These are phyloP conservation scores for Aspergillus pseudonomiae DNA, from an alignment of 2,329 filamentous ascomycete species.

Conservation along the genomic window DNA sequence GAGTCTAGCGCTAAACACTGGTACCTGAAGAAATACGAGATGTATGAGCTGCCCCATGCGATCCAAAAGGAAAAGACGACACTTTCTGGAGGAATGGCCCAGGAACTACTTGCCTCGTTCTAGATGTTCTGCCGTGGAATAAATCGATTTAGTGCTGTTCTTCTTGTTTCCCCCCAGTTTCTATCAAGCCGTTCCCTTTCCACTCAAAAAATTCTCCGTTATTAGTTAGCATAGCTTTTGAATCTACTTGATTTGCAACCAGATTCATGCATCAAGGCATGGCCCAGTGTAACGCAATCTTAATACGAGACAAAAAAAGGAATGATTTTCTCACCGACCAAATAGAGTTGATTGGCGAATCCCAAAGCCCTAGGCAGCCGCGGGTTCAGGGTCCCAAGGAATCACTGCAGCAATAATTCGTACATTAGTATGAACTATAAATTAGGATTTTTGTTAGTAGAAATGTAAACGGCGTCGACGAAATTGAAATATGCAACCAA, in stretches of 20 bases:
- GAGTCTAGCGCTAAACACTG: not conserved
- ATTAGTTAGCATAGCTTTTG: not conserved
- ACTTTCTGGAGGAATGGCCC: not conserved
- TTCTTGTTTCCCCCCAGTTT: not conserved
- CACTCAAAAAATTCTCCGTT: not conserved
- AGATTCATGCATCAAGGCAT: not conserved
- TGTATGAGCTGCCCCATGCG: not conserved
- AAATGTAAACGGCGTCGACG: no score
- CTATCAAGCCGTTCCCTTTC: not conserved
- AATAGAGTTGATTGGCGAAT: no score
- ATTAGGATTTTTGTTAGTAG: no score
- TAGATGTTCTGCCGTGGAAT: not conserved
- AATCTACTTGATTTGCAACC: not conserved
- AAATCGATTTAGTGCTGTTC: not conserved
- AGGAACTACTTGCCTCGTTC: not conserved
- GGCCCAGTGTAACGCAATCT: no score
- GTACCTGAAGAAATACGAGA: not conserved
- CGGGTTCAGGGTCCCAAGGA: no score
- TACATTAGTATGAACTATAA: no score
- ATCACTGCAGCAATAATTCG: no score
- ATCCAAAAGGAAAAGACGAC: not conserved
- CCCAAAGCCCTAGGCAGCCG: no score
- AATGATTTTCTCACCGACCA: no score
- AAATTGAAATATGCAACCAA: no score
- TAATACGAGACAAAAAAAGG: no score